Base-by-base conservation (phyloP, 768 basidiomycete species). In the Cystobasidium tubakii region DNA sequence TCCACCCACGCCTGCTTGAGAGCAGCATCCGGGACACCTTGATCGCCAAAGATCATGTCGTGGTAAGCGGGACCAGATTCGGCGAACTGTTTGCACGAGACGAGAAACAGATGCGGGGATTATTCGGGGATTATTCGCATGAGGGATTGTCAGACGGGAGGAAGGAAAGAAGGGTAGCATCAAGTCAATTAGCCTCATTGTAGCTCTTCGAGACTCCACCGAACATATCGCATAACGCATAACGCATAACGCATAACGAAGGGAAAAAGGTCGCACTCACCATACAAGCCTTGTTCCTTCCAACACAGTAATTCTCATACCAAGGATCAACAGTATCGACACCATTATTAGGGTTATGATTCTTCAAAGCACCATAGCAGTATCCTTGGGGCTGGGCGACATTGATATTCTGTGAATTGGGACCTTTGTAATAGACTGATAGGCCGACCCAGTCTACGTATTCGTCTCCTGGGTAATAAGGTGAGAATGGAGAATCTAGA, bases 391-490 rank as follows among this genome's bases (percentile, higher is more conserved):
- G 44, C 62, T 78, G 77, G 2, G 39, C 39, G 34, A 43, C 63
- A 72, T 79, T 79, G 44, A 73, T 60, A 21, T 50, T 54, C 46
- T 76, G 54, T 2, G 53, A 76, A 46, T 76, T 63, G 54, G 55
- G 73, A 19, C 71, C 62, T 62, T 74, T 74, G 21, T 66, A 71
- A 43, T 66, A 80, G 75, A 79, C 72, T 19, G 79, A 80, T 31
- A 80, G 15, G 1, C 79, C 79, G 63, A 77, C 75, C 79, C 79
- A 80, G 75, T 80, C 79, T 33, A 80, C 79, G 31, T 73, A 34
- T 31, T 76, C 74, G 64, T 78, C 77, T 1, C 79, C 79, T 0
- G 79, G 79, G 63, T 75, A 75, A 73, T 78, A 80, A 17, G 79
- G 79, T 54, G 75, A 23, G 55, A 76, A 66, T 6, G 79, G n/a